Evolutionary conservation across 2,329 filamentous ascomycete species (phyloP), one percentile per base, ranked within the genome.

Genomic region (Stemphylium beticola): DNA sequence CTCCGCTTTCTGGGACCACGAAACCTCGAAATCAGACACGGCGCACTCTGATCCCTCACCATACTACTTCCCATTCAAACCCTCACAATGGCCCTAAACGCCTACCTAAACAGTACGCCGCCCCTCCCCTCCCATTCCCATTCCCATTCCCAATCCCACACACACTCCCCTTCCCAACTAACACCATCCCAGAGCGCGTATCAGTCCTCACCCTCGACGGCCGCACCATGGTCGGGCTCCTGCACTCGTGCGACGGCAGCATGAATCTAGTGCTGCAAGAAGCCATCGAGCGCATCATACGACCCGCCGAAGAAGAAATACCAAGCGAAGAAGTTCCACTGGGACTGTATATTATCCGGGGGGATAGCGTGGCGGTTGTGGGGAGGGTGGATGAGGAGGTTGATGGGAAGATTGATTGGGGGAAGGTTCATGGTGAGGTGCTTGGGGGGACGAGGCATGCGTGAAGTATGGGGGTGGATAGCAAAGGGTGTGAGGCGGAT

Each of bases 171-270:
- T 24, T 18, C 10, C 22, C 29, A 15, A 20, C 60, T 60, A 61
- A 68, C 41, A 15, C 6, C 6, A 14, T 4, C 15, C 37, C 38
- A 97, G 95, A 96, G 78, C 96, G 92, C 77, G 91, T 98, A 66
- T 83, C 93, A 54, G 89, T 98, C 70, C 85, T 98, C 61, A 98
- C 95, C 24, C 89, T 91, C 65, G 95, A 98, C 77, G 95, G 93
- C 46, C 88, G 93, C 67, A 96, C 91, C 41, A 76, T 82, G 56
- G 75, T 77, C 63, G 95, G 95, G 55, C 93, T 83, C 2, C 86
- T 99, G 49, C 82, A 93, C 43, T 91, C 90, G 39, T 92, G 89
- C 73, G 95, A 99, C 76, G 88, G 96, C 77, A 87, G 89, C 69
- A 98, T 95, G 64, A 99, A 99, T 77, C 80, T 99, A 59, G 92